Evolutionary conservation across 1,284 basidiomycete species (phyloP).

Genomic region (Dichomitus squalens): DNA sequence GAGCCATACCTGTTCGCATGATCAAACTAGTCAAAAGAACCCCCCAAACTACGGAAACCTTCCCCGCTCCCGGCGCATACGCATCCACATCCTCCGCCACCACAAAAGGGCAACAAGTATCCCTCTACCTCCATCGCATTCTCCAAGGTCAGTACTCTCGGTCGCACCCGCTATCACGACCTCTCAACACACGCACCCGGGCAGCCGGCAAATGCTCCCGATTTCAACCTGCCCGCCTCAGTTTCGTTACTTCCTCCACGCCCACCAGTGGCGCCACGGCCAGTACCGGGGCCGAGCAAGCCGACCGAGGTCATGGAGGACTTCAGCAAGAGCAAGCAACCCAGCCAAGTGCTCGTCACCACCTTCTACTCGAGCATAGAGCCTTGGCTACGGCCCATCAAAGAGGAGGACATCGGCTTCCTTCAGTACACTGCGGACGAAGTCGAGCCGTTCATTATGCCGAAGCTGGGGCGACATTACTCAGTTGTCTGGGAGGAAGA

Average conservation of each 20-base stretch:
- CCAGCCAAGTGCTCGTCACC: slow-evolving; percentile 61
- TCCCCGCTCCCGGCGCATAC: slow-evolving; percentile 45
- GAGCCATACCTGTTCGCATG: background rate
- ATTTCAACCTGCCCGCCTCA: slow-evolving; percentile 57
- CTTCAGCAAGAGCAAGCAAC: slow-evolving; percentile 81
- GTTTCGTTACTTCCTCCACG: slow-evolving; percentile 60
- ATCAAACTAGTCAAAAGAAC: slow-evolving; percentile 36
- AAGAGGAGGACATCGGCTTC: slow-evolving; percentile 91
- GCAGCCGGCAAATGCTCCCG: slow-evolving; percentile 49
- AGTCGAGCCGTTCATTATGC: slow-evolving; percentile 83
- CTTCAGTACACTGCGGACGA: slow-evolving; percentile 88
- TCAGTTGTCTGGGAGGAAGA: slow-evolving; percentile 91
- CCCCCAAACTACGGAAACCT: slow-evolving; percentile 57
- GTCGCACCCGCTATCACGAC: background rate
- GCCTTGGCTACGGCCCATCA: slow-evolving; percentile 82
- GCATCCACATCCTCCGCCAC: slow-evolving; percentile 39
- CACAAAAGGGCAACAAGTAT: slow-evolving; percentile 55
- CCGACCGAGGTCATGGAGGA: slow-evolving; percentile 84
- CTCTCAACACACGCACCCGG: background rate
- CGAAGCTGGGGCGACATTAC: slow-evolving; percentile 88
- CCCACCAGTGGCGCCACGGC: slow-evolving; percentile 66
- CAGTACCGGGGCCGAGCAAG: slow-evolving; percentile 78
- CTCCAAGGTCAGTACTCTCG: slow-evolving; percentile 47
- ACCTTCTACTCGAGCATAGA: slow-evolving; percentile 88
- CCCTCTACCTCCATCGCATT: slow-evolving; percentile 46